A percentile compares a stretch with the other conserved stretches of the same genome.
These are phyloP conservation scores for Dothiorella sarmentorum DNA, from an alignment of 2,329 filamentous ascomycete species.

Conservation along the genomic window DNA sequence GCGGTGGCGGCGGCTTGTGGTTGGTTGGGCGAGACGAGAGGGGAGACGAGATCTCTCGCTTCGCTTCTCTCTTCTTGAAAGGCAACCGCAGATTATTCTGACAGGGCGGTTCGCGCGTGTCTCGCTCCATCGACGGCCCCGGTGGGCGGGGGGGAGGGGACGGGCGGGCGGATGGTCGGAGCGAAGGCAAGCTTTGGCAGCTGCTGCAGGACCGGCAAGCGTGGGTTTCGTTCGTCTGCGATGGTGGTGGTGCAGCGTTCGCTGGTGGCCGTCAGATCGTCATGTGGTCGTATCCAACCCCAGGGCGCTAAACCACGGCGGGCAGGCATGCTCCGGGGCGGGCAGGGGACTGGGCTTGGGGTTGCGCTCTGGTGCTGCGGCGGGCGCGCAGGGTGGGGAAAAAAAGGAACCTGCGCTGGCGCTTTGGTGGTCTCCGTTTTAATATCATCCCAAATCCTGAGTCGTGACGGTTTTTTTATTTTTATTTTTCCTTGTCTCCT, in stretches of 20 bases:
- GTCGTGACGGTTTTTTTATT: too few species aligned
- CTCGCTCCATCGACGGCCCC: too few species aligned
- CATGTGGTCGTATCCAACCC: constrained; percentile 12
- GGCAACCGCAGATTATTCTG: too few species aligned
- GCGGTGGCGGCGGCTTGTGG: neutral
- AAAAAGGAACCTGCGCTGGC: constrained; percentile 9
- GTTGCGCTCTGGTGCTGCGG: constrained; percentile 8
- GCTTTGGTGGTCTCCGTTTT: neutral
- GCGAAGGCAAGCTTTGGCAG: neutral
- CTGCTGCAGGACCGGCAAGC: neutral
- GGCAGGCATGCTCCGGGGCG: constrained; percentile 14
- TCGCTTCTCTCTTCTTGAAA: too few species aligned
- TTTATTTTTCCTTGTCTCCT: too few species aligned
- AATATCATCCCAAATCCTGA: constrained; percentile 15
- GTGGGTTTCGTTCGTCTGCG: too few species aligned
- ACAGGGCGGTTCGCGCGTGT: too few species aligned
- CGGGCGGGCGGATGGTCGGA: neutral
- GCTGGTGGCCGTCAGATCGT: constrained; percentile 16
- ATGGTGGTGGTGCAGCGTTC: neutral
- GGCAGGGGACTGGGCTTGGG: constrained; percentile 8
- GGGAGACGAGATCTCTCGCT: too few species aligned
- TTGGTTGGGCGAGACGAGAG: too few species aligned
- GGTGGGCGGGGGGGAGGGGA: neutral
- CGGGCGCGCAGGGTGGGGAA: constrained; percentile 15
- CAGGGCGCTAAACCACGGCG: neutral